Conservation (phyloP, 1,284 basidiomycete species). For the Anthracocystis panici-leucophaei region DNA sequence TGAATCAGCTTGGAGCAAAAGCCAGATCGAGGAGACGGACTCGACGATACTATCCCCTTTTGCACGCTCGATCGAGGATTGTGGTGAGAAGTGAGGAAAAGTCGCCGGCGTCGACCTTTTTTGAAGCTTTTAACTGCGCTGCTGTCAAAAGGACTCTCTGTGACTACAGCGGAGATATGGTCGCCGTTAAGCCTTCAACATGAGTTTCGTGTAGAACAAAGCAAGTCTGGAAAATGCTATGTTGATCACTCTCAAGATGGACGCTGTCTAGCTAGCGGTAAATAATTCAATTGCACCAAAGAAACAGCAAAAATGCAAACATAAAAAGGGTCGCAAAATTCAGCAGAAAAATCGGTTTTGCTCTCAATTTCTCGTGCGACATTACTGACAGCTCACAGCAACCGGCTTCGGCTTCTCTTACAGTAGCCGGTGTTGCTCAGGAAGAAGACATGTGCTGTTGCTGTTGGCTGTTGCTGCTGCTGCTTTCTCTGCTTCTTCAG, state of each 20-base stretch:
- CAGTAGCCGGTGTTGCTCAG: neutral
- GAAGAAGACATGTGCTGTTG: no score
- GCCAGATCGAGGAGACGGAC: no score
- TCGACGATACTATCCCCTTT: no score
- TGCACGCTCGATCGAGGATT: constrained; percentile 23
- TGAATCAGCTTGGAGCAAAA: constrained; percentile 16
- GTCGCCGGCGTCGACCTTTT: neutral
- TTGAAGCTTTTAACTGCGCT: no score
- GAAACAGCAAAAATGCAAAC: neutral
- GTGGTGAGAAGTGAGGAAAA: no score
- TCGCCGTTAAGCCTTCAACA: no score
- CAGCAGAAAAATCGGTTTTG: neutral
- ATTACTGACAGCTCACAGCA: neutral
- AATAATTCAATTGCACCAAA: neutral
- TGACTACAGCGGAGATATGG: neutral
- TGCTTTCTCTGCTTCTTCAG: neutral
- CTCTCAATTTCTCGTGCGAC: constrained; percentile 2
- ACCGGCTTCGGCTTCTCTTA: neutral
- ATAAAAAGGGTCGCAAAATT: constrained; percentile 3
- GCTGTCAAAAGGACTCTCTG: no score
- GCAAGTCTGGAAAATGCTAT: neutral
- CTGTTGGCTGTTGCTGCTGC: no score
- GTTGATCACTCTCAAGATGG: neutral
- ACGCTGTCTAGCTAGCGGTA: neutral
- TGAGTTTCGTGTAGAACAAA: neutral